Conservation (phyloP, 306 rosid genomes). For the Crotalaria pallida region DNA sequence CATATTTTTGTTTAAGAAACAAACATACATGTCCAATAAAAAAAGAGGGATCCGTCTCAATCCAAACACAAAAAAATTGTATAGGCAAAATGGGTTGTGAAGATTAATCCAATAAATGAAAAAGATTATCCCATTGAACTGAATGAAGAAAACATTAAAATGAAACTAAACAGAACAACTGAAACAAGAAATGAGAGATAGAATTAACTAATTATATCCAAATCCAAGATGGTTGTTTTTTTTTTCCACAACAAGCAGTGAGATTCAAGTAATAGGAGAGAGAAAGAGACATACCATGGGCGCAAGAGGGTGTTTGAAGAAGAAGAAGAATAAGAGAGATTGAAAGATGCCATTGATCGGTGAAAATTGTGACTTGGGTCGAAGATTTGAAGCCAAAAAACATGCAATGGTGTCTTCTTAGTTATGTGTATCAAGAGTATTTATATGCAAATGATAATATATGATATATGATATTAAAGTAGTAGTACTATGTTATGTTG, state of each 20-base stretch:
- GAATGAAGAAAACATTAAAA: not conserved
- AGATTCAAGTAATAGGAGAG: too few species aligned
- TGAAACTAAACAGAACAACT: not conserved
- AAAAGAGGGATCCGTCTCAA: not conserved
- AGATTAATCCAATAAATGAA: slow-evolving; percentile 5
- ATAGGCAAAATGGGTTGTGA: not conserved
- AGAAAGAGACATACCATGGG: slow-evolving; percentile 29
- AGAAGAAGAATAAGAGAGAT: too few species aligned
- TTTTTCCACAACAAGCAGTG: not conserved
- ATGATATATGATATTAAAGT: too few species aligned
- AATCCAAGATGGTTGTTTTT: slow-evolving; percentile 28
- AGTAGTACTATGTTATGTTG: too few species aligned
- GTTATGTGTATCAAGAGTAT: too few species aligned
- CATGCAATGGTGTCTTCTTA: not conserved
- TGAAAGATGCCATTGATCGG: slow-evolving; percentile 60
- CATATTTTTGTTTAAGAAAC: not conserved
- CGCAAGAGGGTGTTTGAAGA: slow-evolving; percentile 43
- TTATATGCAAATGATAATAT: too few species aligned
- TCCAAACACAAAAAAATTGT: not conserved
- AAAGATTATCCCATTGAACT: too few species aligned
- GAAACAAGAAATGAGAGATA: not conserved
- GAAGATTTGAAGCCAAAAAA: not conserved
- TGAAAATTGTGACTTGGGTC: too few species aligned
- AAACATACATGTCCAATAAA: not conserved
- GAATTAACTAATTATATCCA: not conserved